A percentile compares a stretch with the other conserved stretches of the same genome.
Evolutionary conservation across 2,329 filamentous ascomycete genomes (phyloP).

Genomic region (Allantophomopsis lycopodina): DNA sequence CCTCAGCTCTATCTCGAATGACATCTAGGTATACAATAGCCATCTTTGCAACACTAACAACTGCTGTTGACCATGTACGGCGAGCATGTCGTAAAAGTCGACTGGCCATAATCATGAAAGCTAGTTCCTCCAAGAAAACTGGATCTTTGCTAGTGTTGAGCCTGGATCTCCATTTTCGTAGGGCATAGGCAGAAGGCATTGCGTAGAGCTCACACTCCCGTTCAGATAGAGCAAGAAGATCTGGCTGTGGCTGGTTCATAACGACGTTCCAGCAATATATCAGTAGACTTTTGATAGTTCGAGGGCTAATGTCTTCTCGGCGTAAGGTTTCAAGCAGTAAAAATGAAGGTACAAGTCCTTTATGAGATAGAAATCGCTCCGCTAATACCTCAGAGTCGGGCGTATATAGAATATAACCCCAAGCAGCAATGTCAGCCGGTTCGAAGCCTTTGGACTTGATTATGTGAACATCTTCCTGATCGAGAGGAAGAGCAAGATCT

Average conservation of each 20-base stretch:
- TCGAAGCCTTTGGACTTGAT: constrained; percentile 6
- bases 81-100: constrained; percentile 14
- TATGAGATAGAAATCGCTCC: constrained; percentile 9
- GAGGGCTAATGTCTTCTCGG: constrained; percentile 7
- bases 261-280: constrained; percentile 2
- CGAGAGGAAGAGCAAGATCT: too few species aligned
- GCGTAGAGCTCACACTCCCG: too few species aligned
- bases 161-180: too few species aligned
- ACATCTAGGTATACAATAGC: constrained; percentile 6
- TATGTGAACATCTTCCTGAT: too few species aligned
- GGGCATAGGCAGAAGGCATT: too few species aligned
- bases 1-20: constrained; percentile 1
- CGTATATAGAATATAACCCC: constrained; percentile 14
- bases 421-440: constrained; percentile 11
- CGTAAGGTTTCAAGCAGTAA: constrained; percentile 13
- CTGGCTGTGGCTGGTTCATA: constrained; percentile 1
- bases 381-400: constrained; percentile 8
- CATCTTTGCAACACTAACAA: constrained; percentile 12
- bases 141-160: neutral
- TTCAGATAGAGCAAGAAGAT: neutral
- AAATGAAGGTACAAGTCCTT: constrained; percentile 8
- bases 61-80: constrained; percentile 12
- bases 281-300: constrained; percentile 6
- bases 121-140: constrained; percentile 3
- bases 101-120: constrained; percentile 9